A percentile compares a stretch with the other conserved stretches of the same genome.
Conservation (phyloP, 176 grass and related monocot genomes). For the Lolium multiflorum region DNA sequence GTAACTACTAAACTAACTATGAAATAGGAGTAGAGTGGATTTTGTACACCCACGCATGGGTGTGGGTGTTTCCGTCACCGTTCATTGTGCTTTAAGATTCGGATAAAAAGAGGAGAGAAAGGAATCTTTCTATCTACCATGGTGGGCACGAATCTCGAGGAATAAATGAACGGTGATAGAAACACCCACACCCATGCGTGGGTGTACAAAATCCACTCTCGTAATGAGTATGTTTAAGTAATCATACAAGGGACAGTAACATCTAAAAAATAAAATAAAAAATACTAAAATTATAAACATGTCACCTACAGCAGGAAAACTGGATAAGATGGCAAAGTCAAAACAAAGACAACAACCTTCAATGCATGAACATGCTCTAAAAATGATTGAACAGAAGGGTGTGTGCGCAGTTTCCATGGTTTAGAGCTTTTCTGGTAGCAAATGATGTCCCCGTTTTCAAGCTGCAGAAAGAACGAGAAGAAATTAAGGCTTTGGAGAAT, state of each 20-base stretch:
- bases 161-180: no score
- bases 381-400: slow-evolving; percentile 49
- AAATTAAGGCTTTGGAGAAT: slow-evolving; percentile 19
- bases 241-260: not conserved
- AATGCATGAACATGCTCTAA: slow-evolving; percentile 47
- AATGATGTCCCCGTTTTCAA: slow-evolving; percentile 59
- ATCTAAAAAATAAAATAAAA: not conserved
- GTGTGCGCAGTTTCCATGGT: not conserved
- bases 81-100: no score
- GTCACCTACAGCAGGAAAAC: not conserved
- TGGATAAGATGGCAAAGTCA: not conserved
- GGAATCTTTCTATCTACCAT: no score
- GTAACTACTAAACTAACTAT: slow-evolving; percentile 2
- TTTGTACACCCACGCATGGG: no score
- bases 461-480: slow-evolving; percentile 18
- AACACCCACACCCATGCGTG: no score
- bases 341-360: slow-evolving; percentile 32
- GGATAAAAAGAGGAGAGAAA: no score
- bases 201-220: no score
- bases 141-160: no score
- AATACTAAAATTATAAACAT: not conserved
- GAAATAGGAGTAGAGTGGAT: no score
- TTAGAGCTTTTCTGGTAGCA: slow-evolving; percentile 52
- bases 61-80: no score
- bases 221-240: not conserved